These are phyloP conservation scores for Huntiella savannae DNA, from an alignment of 2,329 filamentous ascomycete genomes.

Conservation along the genomic window DNA sequence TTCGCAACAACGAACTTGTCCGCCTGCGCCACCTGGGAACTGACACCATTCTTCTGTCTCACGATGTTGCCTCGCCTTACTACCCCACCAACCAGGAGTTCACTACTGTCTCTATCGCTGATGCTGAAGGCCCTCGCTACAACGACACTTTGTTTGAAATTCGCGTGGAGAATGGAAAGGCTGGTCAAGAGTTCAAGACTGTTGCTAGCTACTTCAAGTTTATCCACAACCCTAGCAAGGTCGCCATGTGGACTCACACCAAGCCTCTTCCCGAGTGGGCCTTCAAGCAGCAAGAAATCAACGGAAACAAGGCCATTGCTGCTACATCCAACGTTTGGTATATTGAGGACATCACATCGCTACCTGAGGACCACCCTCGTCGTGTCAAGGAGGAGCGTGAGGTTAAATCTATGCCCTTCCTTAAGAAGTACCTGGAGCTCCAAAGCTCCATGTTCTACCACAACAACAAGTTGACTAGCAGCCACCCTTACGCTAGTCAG, in stretches of 20 bases:
- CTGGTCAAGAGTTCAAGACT: conserved; percentile 68
- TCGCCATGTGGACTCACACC: conserved; percentile 97
- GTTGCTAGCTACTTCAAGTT: conserved; percentile 90
- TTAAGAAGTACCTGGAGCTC: conserved; percentile 88
- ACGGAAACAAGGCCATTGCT: conserved; percentile 89
- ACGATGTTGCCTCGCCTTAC: conserved; percentile 92
- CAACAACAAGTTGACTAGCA: conserved; percentile 94
- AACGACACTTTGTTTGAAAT: conserved; percentile 92
- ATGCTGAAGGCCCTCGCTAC: conserved; percentile 52
- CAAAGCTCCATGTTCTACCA: conserved; percentile 98
- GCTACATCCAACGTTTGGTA: conserved; percentile 90
- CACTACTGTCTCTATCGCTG: conserved; percentile 56
- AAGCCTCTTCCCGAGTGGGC: conserved; percentile 94
- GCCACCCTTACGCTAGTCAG: conserved; percentile 85
- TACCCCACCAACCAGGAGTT: conserved; percentile 98
- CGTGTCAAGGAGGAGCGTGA: conserved; percentile 57
- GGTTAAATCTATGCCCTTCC: conserved; percentile 70
- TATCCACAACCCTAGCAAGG: conserved; percentile 82
- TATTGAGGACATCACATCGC: conserved; percentile 73
- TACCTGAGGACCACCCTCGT: conserved; percentile 52
- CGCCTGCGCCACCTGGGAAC: conserved; percentile 76
- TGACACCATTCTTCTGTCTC: conserved; percentile 69
- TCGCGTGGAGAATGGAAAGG: conserved; percentile 70
- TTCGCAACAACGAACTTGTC: conserved; percentile 71
- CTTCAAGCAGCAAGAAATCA: conserved; percentile 95